These are phyloP conservation scores for Zarea fungicola DNA, from an alignment of 2,329 filamentous ascomycete species.

Conservation along the genomic window DNA sequence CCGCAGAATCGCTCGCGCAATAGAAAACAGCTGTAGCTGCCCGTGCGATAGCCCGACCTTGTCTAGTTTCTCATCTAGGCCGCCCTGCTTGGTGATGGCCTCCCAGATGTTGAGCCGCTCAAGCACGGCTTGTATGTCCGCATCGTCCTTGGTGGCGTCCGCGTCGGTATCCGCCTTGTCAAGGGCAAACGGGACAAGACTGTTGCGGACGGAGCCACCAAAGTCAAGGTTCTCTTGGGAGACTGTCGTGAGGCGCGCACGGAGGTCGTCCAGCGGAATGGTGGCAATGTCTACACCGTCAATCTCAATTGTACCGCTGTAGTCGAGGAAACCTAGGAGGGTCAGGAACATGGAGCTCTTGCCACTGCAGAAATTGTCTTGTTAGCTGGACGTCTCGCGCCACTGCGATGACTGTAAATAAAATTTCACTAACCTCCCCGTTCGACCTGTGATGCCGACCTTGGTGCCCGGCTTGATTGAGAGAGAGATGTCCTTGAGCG, in stretches of 20 bases:
- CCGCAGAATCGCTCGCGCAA: constrained; percentile 50
- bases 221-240: constrained; percentile 43
- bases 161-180: background rate
- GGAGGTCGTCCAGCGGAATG: constrained; percentile 35
- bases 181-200: constrained; percentile 30
- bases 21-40: constrained; percentile 56
- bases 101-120: constrained; percentile 17
- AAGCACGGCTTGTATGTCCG: background rate
- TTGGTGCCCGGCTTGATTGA: constrained; percentile 22
- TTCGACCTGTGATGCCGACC: constrained; percentile 31
- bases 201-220: constrained; percentile 15
- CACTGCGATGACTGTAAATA: too few species aligned
- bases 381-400: background rate
- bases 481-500: constrained; percentile 22
- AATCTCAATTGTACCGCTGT: constrained; percentile 22
- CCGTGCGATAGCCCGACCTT: constrained; percentile 45
- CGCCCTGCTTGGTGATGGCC: constrained; percentile 21
- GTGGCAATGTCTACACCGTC: constrained; percentile 34
- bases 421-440: constrained; percentile 24
- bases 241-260: constrained; percentile 41
- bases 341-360: constrained; percentile 21
- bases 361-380: constrained; percentile 12
- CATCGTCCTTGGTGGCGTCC: background rate
- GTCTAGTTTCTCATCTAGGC: constrained; percentile 30
- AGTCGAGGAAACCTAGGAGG: constrained; percentile 14